phyloP scores from a whole-genome alignment of 345 rosid species.

The Murraya paniculata region DNA sequence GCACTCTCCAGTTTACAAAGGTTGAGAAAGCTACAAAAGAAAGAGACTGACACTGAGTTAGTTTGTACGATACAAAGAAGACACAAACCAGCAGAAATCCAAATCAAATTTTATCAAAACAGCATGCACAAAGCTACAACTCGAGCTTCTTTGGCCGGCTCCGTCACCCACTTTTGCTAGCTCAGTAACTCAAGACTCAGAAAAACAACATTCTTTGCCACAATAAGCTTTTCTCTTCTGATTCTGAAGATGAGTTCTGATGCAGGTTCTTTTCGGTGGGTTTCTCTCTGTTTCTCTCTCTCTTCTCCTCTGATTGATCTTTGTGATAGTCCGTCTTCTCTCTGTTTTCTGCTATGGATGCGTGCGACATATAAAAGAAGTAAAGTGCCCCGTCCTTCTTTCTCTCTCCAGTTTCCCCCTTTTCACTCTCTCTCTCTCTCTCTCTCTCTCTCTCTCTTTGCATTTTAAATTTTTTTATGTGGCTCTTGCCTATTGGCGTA shows the following conservation, averaged over 20 bases:
- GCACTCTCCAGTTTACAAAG: conserved; percentile 28
- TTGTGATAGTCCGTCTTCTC: background rate
- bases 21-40: background rate
- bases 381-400: conserved; percentile 27
- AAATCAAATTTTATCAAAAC: conserved; percentile 4
- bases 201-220: conserved; percentile 18
- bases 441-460: conserved; percentile 11
- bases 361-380: conserved; percentile 59
- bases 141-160: background rate
- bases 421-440: conserved; percentile 11
- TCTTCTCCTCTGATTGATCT: background rate
- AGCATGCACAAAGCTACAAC: background rate
- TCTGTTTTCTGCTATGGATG: conserved; percentile 36
- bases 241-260: conserved; percentile 7
- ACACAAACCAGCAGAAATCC: conserved; percentile 10
- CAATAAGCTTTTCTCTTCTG: conserved; percentile 19
- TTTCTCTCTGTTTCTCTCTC: background rate
- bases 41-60: background rate
- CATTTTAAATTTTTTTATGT: conserved; percentile 18
- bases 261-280: background rate
- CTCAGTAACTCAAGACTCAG: background rate
- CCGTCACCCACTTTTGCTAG: background rate
- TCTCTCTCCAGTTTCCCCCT: background rate
- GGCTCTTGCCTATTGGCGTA: conserved; percentile 31
- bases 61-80: conserved; percentile 3